A percentile compares a stretch with the other conserved stretches of the same genome.
These are phyloP conservation scores for Phytophthora sansomeana DNA, from an alignment of 352 stramenopile genomes.

Conservation along the genomic window DNA sequence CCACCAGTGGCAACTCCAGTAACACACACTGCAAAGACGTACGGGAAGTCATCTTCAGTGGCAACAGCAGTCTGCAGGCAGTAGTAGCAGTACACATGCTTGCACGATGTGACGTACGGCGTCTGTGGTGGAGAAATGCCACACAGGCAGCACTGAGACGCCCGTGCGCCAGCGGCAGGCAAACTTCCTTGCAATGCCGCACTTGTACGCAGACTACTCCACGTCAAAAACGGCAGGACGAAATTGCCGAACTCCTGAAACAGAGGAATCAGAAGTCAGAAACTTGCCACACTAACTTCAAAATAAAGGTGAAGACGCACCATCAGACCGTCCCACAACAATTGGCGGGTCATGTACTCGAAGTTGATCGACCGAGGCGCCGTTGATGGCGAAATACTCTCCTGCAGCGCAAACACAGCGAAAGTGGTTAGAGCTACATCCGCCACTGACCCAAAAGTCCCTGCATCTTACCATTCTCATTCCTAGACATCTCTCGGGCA, in stretches of 20 bases:
- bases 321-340: conserved; percentile 87
- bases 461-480: conserved; percentile 67
- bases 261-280: conserved; percentile 6
- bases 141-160: conserved; percentile 70
- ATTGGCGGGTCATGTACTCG: conserved; percentile 88
- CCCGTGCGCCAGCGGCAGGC: conserved; percentile 10
- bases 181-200: conserved; percentile 17
- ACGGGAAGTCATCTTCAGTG: conserved; percentile 75
- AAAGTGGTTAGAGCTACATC: neutral
- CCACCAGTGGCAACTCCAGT: neutral
- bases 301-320: conserved; percentile 37
- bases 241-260: conserved; percentile 86
- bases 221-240: conserved; percentile 76
- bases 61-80: conserved; percentile 83
- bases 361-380: conserved; percentile 81
- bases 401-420: conserved; percentile 37
- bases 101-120: conserved; percentile 89
- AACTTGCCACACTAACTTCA: neutral
- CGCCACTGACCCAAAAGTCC: neutral
- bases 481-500: conserved; percentile 72
- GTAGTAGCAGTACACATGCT: conserved; percentile 90
- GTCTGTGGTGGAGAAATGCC: conserved; percentile 68
- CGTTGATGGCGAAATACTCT: conserved; percentile 62
- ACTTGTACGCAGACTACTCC: conserved; percentile 48
- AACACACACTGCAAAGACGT: conserved; percentile 30